These are phyloP conservation scores for Irpex rosettiformis DNA, from an alignment of 1,284 basidiomycete species.

Conservation along the genomic window DNA sequence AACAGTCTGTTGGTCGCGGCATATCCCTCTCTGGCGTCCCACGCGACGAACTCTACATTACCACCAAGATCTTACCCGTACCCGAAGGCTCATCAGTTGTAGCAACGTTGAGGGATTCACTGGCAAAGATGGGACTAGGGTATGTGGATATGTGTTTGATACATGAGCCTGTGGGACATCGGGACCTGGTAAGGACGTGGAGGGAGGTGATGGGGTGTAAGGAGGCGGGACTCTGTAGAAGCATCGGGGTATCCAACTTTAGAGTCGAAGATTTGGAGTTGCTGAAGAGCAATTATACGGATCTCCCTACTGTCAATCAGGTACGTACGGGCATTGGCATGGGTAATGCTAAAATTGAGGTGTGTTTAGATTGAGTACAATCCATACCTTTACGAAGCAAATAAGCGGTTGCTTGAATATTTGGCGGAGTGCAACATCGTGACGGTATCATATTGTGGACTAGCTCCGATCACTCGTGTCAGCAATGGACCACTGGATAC, in stretches of 20 bases:
- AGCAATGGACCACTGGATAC: constrained; percentile 52
- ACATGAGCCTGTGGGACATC: constrained; percentile 45
- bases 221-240: constrained; percentile 59
- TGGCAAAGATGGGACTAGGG: constrained; percentile 52
- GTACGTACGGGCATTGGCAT: too few species aligned
- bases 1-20: constrained; percentile 43
- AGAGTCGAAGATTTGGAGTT: constrained; percentile 57
- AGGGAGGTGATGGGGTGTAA: constrained; percentile 63
- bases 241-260: constrained; percentile 83
- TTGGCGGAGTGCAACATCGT: constrained; percentile 61
- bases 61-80: constrained; percentile 49
- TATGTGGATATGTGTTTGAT: constrained; percentile 75
- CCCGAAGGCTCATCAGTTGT: constrained; percentile 42
- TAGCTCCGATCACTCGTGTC: constrained; percentile 53
- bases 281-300: constrained; percentile 49
- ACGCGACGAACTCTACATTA: constrained; percentile 54
- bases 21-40: constrained; percentile 41
- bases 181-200: constrained; percentile 53
- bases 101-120: constrained; percentile 42
- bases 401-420: constrained; percentile 51
- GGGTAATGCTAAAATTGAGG: too few species aligned
- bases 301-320: constrained; percentile 74
- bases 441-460: constrained; percentile 64
- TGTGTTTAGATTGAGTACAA: constrained; percentile 69
- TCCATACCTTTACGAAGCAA: constrained; percentile 68